Evolutionary conservation across 208 protist genomes (phyloP), one percentile per base, ranked within the genome.

Genomic region (Leishmania amazonensis): DNA sequence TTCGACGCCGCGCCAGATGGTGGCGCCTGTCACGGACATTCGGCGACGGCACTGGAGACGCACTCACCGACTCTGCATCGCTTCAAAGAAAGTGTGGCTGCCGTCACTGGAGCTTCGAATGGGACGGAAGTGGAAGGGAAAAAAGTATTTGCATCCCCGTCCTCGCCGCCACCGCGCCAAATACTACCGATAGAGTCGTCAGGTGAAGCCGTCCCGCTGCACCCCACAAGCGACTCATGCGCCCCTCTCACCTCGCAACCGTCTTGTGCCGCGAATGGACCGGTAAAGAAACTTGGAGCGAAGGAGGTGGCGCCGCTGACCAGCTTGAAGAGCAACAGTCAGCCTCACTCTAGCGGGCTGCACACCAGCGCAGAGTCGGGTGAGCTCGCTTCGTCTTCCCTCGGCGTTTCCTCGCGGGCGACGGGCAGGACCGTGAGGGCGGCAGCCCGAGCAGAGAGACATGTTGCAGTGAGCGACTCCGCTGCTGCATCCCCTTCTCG

Each of bases 1-100:
- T 77, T 77, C 13, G 71, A 77, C 24, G 62, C 60, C 24, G 57
- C 60, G 7, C 74, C 81, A 1, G 81, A 81, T n/a, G 60, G 45
- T 3, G 81, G 78, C 71, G 73, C 70, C 28, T 67, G 72, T 53
- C 45, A 73, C 2, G 77, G 31, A 24, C 13, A 21, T 40, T 21
- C 35, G 38, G 40, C n/a, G 4, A 28, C 24, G 51, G 70, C 73
- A 28, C 0, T 15, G 73, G 31, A 35, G 28, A 35, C 73, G n/a
- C 35, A 45, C 17, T 40, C 28, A 74, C 13, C 45, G 70, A 53
- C 28, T 74, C 24, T 31, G 45, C 51, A 5, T 17, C 35, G 73
- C 35, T 31, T 58, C 24, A 24, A 28, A 4, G 11, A 53, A 11
- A 35, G 35, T n/a, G 53, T 51, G 31, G 51, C 73, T 45, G 73